A percentile compares a stretch with the other conserved stretches of the same genome.
These are phyloP conservation scores for Geosmithia morbida DNA, from an alignment of 2,329 filamentous ascomycete species.

Conservation along the genomic window DNA sequence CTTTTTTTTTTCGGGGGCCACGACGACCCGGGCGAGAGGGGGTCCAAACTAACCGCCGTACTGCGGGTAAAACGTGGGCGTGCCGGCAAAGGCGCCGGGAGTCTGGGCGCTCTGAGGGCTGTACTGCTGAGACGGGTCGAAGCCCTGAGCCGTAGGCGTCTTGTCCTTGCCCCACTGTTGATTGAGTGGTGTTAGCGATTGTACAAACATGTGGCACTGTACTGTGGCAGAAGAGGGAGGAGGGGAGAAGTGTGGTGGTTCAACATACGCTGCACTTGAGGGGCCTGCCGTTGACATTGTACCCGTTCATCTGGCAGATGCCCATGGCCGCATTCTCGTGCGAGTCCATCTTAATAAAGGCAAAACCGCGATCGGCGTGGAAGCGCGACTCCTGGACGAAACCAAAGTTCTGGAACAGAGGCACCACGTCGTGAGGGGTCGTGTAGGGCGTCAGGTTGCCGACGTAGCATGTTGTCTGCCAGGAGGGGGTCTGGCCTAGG, in stretches of 20 bases:
- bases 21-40: no score
- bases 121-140: conserved; percentile 61
- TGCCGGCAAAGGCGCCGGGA: conserved; percentile 59
- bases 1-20: not conserved
- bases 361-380: conserved; percentile 94
- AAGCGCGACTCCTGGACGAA: conserved; percentile 96
- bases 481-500: conserved; percentile 82
- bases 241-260: conserved; percentile 28
- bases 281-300: conserved; percentile 93
- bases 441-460: conserved; percentile 97
- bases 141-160: conserved; percentile 59
- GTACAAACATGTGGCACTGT: conserved; percentile 2
- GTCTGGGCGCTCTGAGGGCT: conserved; percentile 63
- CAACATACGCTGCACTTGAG: conserved; percentile 85
- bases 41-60: conserved; percentile 55
- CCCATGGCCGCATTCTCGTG: conserved; percentile 98
- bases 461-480: conserved; percentile 98
- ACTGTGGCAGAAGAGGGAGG: not conserved
- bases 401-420: conserved; percentile 96
- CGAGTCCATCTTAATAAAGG: conserved; percentile 98
- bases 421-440: conserved; percentile 90
- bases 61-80: conserved; percentile 84
- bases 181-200: conserved; percentile 15
- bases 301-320: conserved; percentile 94
- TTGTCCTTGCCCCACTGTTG: conserved; percentile 96